Percentiles rank a stretch among this genome's conserved stretches.
Conservation (phyloP, 164 flowering plant genomes). For the Berberis vulgaris region DNA sequence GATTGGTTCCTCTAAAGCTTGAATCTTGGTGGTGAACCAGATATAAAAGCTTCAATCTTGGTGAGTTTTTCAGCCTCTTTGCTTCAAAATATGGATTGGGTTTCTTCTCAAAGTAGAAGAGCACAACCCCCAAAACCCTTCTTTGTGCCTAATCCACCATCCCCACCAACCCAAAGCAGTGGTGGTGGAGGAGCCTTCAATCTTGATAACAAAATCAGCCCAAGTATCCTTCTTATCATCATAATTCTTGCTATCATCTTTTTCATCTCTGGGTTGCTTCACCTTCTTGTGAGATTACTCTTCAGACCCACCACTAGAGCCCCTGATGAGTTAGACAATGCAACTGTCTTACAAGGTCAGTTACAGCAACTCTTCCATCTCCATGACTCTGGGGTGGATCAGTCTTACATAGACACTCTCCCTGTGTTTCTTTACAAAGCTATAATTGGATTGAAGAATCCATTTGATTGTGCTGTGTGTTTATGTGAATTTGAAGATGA, state of each 20-base stretch:
- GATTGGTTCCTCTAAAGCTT: conserved; percentile 4
- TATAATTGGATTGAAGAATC: conserved; percentile 68
- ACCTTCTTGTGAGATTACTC: conserved; percentile 72
- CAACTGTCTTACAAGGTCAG: conserved; percentile 82
- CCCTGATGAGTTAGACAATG: conserved; percentile 49
- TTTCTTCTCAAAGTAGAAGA: conserved; percentile 18
- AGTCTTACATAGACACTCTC: conserved; percentile 77
- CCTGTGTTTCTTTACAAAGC: conserved; percentile 83
- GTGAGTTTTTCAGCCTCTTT: conserved; percentile 17
- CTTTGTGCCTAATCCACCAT: conserved; percentile 19
- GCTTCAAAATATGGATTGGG: conserved; percentile 27
- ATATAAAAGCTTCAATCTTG: conserved; percentile 25
- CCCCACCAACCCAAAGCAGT: conserved; percentile 23
- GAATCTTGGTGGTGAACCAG: conserved; percentile 6
- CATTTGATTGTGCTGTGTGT: conserved; percentile 97
- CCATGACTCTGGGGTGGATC: conserved; percentile 93
- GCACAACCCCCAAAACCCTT: conserved; percentile 19
- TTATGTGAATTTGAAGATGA: conserved; percentile 84
- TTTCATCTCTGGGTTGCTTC: conserved; percentile 84
- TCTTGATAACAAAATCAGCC: conserved; percentile 41
- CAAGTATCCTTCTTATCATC: conserved; percentile 68
- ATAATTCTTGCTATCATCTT: conserved; percentile 76
- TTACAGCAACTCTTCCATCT: conserved; percentile 86
- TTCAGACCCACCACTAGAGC: conserved; percentile 42
- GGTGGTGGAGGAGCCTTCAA: conserved; percentile 21